Evolutionary conservation across 2,329 filamentous ascomycete species (phyloP).

Genomic region (Paecilomyces formosus): DNA sequence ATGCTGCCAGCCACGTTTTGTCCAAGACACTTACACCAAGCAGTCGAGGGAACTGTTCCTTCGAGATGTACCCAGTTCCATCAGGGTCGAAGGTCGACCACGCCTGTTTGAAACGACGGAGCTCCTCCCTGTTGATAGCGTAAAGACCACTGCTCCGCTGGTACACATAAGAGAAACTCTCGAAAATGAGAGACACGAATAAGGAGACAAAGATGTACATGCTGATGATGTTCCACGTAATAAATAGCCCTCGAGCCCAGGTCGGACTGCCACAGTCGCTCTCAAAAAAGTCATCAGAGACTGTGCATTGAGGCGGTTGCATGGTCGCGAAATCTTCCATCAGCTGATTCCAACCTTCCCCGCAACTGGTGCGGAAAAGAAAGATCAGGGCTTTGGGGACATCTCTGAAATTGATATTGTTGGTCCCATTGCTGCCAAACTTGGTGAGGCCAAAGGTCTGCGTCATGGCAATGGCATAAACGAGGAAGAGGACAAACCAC

Average conservation of each 20-base stretch:
- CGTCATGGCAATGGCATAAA: conserved; percentile 92
- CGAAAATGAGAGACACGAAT: conserved; percentile 97
- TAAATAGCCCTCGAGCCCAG: conserved; percentile 86
- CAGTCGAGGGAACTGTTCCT: conserved; percentile 79
- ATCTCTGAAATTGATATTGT: conserved; percentile 84
- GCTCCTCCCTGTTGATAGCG: conserved; percentile 84
- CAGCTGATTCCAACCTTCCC: conserved; percentile 91
- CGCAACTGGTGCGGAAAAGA: conserved; percentile 85
- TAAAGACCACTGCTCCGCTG: conserved; percentile 91
- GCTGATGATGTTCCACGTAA: conserved; percentile 97
- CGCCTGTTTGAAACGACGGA: conserved; percentile 93
- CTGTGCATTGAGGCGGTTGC: conserved; percentile 71
- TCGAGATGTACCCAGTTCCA: conserved; percentile 84
- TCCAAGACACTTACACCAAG: conserved; percentile 55
- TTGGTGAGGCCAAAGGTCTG: conserved; percentile 93
- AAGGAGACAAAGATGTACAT: conserved; percentile 99
- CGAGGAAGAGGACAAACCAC: conserved; percentile 94
- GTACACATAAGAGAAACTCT: conserved; percentile 99
- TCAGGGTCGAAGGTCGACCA: conserved; percentile 94
- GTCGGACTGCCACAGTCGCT: conserved; percentile 87
- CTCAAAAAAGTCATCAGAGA: conserved; percentile 63
- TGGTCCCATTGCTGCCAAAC: conserved; percentile 64
- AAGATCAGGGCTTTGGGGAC: conserved; percentile 91
- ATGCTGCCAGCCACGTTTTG: conserved; percentile 6
- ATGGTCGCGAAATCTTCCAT: conserved; percentile 94